These are phyloP conservation scores for Botryotinia globosa DNA, from an alignment of 2,329 filamentous ascomycete species.

Conservation along the genomic window DNA sequence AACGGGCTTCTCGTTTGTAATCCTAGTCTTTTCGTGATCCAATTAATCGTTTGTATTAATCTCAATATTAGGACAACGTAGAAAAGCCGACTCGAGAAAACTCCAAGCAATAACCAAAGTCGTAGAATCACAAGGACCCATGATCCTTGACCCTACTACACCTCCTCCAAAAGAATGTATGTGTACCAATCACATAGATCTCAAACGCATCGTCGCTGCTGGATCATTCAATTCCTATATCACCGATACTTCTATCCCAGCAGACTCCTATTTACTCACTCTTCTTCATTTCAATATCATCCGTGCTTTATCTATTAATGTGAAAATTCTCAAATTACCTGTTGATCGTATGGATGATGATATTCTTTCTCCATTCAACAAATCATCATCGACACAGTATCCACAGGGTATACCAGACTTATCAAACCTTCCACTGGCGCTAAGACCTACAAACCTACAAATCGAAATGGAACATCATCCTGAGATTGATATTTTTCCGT, in stretches of 20 bases:
- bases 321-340: conserved; percentile 34
- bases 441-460: conserved; percentile 43
- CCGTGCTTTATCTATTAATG: conserved; percentile 40
- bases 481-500: conserved; percentile 41
- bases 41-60: neutral
- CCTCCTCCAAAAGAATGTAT: neutral
- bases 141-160: neutral
- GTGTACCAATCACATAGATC: conserved; percentile 14
- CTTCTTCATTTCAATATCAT: conserved; percentile 43
- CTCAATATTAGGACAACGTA: neutral
- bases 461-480: conserved; percentile 43
- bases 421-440: conserved; percentile 24
- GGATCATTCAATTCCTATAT: conserved; percentile 20
- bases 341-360: conserved; percentile 23
- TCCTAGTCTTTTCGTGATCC: no score
- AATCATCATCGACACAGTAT: neutral
- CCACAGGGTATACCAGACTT: neutral
- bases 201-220: neutral
- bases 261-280: conserved; percentile 36
- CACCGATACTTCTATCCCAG: conserved; percentile 20
- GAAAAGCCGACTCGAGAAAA: neutral
- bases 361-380: conserved; percentile 27
- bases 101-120: neutral
- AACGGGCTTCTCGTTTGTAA: conserved; percentile 34
- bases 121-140: neutral